Conservation (phyloP, 257 asterid species). For the Marsdenia floribunda region DNA sequence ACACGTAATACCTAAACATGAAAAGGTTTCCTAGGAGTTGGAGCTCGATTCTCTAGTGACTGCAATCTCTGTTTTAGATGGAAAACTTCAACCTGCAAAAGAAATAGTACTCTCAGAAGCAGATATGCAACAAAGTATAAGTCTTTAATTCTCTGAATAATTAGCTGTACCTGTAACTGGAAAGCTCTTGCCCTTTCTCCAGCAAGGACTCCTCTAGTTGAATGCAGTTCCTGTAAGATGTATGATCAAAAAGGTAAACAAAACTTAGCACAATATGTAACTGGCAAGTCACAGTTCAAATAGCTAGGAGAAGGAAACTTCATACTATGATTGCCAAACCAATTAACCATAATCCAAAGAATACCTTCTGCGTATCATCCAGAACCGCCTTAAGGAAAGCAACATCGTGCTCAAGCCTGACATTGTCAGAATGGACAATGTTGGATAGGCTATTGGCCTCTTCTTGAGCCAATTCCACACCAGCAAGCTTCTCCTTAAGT, state of each 20-base stretch:
- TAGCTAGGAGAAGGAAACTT: too few species aligned
- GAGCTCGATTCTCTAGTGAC: conserved; percentile 78
- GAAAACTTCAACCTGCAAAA: conserved; percentile 78
- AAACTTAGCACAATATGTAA: background rate
- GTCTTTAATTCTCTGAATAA: background rate
- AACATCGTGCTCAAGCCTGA: conserved; percentile 92
- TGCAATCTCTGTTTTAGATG: conserved; percentile 92
- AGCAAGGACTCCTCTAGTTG: conserved; percentile 87
- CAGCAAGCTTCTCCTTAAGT: conserved; percentile 77
- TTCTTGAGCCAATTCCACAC: conserved; percentile 79
- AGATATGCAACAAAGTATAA: background rate
- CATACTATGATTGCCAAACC: background rate
- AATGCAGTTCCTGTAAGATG: conserved; percentile 74
- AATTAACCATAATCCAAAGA: background rate
- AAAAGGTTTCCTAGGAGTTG: conserved; percentile 89
- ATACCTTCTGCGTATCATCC: conserved; percentile 94
- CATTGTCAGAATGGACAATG: conserved; percentile 93
- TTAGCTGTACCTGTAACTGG: conserved; percentile 79
- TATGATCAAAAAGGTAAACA: conserved; percentile 6
- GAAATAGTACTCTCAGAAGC: background rate
- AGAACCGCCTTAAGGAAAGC: conserved; percentile 93
- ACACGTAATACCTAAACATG: conserved; percentile 44
- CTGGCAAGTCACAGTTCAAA: background rate
- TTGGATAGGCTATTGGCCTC: conserved; percentile 83
- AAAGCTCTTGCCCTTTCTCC: conserved; percentile 94